Evolutionary conservation across 2,329 filamentous ascomycete genomes (phyloP), one percentile per base, ranked within the genome.

Genomic region (Aspergillus persii): DNA sequence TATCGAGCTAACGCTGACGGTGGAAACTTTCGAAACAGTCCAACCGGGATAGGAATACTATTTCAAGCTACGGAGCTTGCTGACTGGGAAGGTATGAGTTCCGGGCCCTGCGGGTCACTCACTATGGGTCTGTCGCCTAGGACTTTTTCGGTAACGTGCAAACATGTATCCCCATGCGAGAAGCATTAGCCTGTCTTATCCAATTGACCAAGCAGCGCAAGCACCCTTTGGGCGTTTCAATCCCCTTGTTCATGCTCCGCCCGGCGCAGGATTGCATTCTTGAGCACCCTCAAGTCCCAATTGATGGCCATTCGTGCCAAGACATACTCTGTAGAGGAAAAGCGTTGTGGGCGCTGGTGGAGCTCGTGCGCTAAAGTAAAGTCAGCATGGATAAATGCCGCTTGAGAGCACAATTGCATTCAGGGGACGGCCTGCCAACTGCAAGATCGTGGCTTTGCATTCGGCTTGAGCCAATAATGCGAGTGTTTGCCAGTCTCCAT

Each of bases 11-110:
- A 61, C 62, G 58, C 60, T 63, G 36, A 52, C 36, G 51, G 64
- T 66, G 64, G 67, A 60, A 53, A 61, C 63, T 50, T 58, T 58
- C 63, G 65, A 67, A 67, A 64, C 60, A 62, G 51, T 58, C 65
- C 58, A 63, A 61, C 52, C 59, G 47, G 51, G 57, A 60, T 27
- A 46, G 51, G 53, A 59, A 61, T 61, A 58, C 66, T 69, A 69
- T 69, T 69, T 67, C 63, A 59, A 60, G 63, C 57, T 59, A 66
- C 62, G 58, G 61, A 59, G 62, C 58, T 55, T 53, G 51, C 57
- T 57, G 52, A 57, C 53, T 49, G 51, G 48, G 51, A 63, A 58
- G 36, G 57, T 39, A 53, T 48, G 60, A 60, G 58, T 62, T 56
- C 60, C 62, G 61, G 54, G 31, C 53, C 50, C 18, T 60, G 58